Percentiles rank a stretch among this genome's conserved stretches.
Conservation (phyloP, 176 grass and related monocot species). For the Carex cristatella region DNA sequence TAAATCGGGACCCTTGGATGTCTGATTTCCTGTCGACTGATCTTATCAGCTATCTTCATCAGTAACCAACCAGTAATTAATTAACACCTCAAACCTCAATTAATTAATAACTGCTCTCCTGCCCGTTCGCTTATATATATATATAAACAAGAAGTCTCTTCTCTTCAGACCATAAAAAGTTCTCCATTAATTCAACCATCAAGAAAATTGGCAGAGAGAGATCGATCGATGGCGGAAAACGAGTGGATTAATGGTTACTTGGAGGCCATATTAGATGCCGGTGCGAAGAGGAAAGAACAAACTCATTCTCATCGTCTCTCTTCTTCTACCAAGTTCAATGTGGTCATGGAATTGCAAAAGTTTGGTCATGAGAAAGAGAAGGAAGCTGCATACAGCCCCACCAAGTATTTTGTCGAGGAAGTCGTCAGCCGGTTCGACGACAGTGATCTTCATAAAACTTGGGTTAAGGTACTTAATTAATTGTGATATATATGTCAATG, state of each 20-base stretch:
- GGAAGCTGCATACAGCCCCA: constrained; percentile 46
- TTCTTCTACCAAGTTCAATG: constrained; percentile 13
- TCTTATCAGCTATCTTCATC: neutral
- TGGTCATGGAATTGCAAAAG: constrained; percentile 1
- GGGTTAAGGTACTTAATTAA: constrained; percentile 46
- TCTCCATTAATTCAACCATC: neutral
- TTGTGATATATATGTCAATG: neutral
- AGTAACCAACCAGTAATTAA: neutral
- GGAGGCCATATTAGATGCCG: constrained; percentile 86
- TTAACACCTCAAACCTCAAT: neutral
- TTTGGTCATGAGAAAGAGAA: neutral
- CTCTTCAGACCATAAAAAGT: neutral
- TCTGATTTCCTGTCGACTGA: neutral
- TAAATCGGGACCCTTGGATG: neutral
- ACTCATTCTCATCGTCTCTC: constrained; percentile 29
- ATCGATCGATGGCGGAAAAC: constrained; percentile 38
- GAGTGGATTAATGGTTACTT: constrained; percentile 98
- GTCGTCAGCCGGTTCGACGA: constrained; percentile 86
- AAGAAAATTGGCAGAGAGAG: neutral
- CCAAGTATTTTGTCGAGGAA: constrained; percentile 95
- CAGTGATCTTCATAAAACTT: constrained; percentile 82
- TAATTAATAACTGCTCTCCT: neutral
- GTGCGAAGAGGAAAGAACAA: constrained; percentile 27
- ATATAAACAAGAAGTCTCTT: neutral
- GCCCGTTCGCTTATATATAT: neutral